Conservation (phyloP, 495 filamentous ascomycete species). For the Copromyces sp. region DNA sequence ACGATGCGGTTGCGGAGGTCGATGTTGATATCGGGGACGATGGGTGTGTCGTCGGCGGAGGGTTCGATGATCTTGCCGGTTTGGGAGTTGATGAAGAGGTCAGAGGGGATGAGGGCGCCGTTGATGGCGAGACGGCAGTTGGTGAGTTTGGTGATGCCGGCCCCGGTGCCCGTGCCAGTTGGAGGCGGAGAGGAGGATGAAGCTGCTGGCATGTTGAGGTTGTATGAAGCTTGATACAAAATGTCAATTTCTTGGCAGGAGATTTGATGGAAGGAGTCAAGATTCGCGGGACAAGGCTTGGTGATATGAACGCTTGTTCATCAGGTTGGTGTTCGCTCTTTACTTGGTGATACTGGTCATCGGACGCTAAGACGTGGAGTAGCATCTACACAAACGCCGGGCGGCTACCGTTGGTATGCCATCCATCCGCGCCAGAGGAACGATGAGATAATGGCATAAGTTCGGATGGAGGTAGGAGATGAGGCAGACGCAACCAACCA, state of each 20-base stretch:
- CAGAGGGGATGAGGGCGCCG: slow-evolving; percentile 52
- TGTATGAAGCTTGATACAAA: neutral
- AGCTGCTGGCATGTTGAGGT: neutral
- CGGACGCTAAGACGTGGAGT: neutral
- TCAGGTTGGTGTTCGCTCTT: neutral
- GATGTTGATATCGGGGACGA: slow-evolving; percentile 50
- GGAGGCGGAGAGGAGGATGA: neutral
- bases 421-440: neutral
- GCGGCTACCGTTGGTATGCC: neutral
- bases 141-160: slow-evolving; percentile 69
- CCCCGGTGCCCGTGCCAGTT: neutral
- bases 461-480: neutral
- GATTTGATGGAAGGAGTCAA: neutral
- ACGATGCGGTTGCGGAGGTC: slow-evolving; percentile 71
- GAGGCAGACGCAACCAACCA: neutral
- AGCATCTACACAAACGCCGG: neutral
- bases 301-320: neutral
- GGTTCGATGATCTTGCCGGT: slow-evolving; percentile 68
- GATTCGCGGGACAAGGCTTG: neutral
- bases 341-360: neutral
- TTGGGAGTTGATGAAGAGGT: slow-evolving; percentile 68
- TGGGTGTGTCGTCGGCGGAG: slow-evolving; percentile 49
- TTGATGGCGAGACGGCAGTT: slow-evolving; percentile 64
- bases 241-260: neutral
- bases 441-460: neutral